Evolutionary conservation across 768 basidiomycete species (phyloP), one percentile per base, ranked within the genome.

Genomic region (Nidularia sp.): DNA sequence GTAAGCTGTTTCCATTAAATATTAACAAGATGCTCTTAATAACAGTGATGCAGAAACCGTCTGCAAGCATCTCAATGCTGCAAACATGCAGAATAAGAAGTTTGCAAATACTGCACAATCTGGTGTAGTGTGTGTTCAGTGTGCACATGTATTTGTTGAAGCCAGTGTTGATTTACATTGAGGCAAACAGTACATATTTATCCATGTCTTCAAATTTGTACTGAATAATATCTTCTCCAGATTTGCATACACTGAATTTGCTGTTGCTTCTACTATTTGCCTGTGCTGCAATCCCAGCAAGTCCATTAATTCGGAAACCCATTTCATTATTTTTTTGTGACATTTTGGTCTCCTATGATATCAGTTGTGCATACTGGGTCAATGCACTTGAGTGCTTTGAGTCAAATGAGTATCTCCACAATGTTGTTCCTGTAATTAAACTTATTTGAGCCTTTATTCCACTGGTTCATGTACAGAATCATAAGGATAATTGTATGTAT

Each of bases 81-180:
- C 61, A 4, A 63, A 63, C 25, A 61, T 60, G 9, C 63, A 65
- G 41, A 54, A 65, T 35, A 62, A 59, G 53, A 65, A 66, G 44
- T 66, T 67, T 54, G 61, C 62, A 42, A 64, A 64, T 34, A 60
- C 61, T 57, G 56, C 58, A 22, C 55, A 63, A 0, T 62, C 62
- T 0, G 66, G 66, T 0, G 53, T 65, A 1, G 62, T 66, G 10
- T 60, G 63, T 22, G 45, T 58, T 1, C 62, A 65, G 47, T 69
- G 68, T 43, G 48, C 53, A 13, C 65, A 69, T 39, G 54, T 60
- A 6, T 56, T 62, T n/a, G 53, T 64, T 8, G 39, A 55, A 9
- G 55, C 59, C 5, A 58, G 31, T n/a, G 64, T 64, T 1, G 66
- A 70, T 53, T 57, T 70, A 9, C 62, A 68, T 33, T 34, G 56